Base-by-base conservation (phyloP, 176 grass and related monocot species). In the Musa acuminata region DNA sequence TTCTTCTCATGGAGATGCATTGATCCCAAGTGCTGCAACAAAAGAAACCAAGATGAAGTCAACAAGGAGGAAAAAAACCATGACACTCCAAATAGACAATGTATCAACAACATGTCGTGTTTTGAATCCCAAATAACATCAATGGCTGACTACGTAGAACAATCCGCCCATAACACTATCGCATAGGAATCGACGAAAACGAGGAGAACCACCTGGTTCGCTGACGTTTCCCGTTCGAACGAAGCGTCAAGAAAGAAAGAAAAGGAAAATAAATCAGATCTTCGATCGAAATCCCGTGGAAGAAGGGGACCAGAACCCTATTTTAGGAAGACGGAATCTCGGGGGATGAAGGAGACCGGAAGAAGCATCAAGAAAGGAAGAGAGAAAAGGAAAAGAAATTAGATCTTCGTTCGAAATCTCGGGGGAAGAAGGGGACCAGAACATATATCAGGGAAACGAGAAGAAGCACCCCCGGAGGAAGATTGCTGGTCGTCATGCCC, bases 1-100 rank as follows among this genome's bases (percentile, higher is more conserved):
- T 75, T 75, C 72, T 19, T 75, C 17, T 49, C 53, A 75, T 20
- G 67, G 67, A 50, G 67, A 70, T 51, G 67, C 67, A 20, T 48
- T 70, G 48, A 70, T 70, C 9, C 19, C 67, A 51, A 48, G 67
- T 11, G 67, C 67, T 70, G 67, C 11, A 70, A 43, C 35, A 51
- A 70, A 11, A 70, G 1, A 51, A 7, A 70, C 14, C 6, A 69
- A 2, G 14, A 49, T 20, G 43, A n/a, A 51, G 67, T 51, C 17
- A 50, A 43, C 2, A 11, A 19, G 35, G 48, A 70, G 1, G 19
- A 12, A 48, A 17, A 17, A 13, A 20, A 70, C 25, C 67, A 14
- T 21, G 51, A 50, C 13, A 70, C 43, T 3, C 19, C 26, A 29
- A 48, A 67, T 29, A 2, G 25, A 19, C 7, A 35, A 67, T 67